Evolutionary conservation across 1,284 basidiomycete species (phyloP), one percentile per base, ranked within the genome.

Genomic region (Butyriboletus appendiculatus): DNA sequence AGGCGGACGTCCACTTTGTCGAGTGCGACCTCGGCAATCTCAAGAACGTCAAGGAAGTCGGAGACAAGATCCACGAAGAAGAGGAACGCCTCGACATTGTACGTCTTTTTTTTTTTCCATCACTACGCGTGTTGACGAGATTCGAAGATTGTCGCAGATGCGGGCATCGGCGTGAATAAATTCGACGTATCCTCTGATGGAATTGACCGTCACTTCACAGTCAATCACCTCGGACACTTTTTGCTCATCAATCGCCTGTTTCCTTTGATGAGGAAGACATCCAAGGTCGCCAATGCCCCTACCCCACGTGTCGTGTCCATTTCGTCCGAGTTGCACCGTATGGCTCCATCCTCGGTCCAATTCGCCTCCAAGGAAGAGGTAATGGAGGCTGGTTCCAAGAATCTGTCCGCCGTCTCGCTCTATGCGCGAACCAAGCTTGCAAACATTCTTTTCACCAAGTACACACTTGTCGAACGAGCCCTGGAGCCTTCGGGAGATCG

Each of bases 211-310:
- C 71, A 75, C 63, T 75, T 77, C 50, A 67, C 67, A 24, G 65
- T 72, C 53, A 73, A 73, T 61, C 70, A 74, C 44, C 70, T 77
- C 45, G 75, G 75, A 0, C 76, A 79, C 63, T 76, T 74, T 67
- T 68, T 75, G 59, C 71, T 75, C 56, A 69, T 75, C 63, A 78
- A 78, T 64, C 74, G 65, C 30, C 67, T 78, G 51, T 73, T 78
- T 53, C 76, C 76, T 2, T 69, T 78, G 48, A 60, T 77, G 41
- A 71, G 71, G 52, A 72, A 73, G 61, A 76, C 74, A 10, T 67
- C 73, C 26, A 63, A 59, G 43, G 47, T 68, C 12, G 66, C 66
- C 14, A 43, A 55, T 44, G 50, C 63, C 11, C 56, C 61, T 28
- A 45, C 66, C 1, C 74, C 75, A 0, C 73, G 77, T 24, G 75